Evolutionary conservation across 768 basidiomycete species (phyloP), one percentile per base, ranked within the genome.

Genomic region (Tephrocybe sp.): DNA sequence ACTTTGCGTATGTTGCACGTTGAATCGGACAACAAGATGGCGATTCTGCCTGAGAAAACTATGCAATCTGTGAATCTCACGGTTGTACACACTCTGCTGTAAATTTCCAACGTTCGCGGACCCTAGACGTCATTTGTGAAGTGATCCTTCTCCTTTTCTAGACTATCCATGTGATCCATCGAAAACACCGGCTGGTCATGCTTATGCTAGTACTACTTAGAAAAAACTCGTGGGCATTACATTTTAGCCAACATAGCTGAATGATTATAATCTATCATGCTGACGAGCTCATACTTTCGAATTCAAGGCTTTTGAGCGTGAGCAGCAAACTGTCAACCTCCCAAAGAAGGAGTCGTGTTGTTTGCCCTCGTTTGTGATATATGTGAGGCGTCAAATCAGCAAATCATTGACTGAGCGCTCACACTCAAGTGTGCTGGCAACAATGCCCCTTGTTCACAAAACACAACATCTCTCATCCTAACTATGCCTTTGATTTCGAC

Each of bases 11-110:
- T 9, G 18, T 40, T 36, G 50, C 21, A 19, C 13, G 39, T 30
- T 47, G 30, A 15, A 31, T 22, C 39, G 11, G 26, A 36, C 1
- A 18, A 34, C 15, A 24, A 32, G 41, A 11, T 8, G 18, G 32
- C n/a, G n/a, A n/a, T n/a, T n/a, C 35, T 34, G 42, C 37, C 48
- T 48, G 52, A 57, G 48, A 46, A 50, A 13, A 26, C 21, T 44
- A 26, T 47, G 26, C 43, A 27, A 9, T 38, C 16, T 16, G 32
- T 28, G 21, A 27, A 41, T 54, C 53, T 44, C 53, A 54, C 53
- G 53, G 43, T 38, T 41, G 40, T 34, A 43, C 41, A 22, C 16
- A 9, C 18, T 21, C 25, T 44, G n/a, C 30, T 54, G 43, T 45
- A 40, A 49, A 44, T n/a, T 16, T 44, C 40, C 21, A 49, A 49